Base-by-base conservation (phyloP, 129 eudicot genomes). In the Kitagawia praeruptora region DNA sequence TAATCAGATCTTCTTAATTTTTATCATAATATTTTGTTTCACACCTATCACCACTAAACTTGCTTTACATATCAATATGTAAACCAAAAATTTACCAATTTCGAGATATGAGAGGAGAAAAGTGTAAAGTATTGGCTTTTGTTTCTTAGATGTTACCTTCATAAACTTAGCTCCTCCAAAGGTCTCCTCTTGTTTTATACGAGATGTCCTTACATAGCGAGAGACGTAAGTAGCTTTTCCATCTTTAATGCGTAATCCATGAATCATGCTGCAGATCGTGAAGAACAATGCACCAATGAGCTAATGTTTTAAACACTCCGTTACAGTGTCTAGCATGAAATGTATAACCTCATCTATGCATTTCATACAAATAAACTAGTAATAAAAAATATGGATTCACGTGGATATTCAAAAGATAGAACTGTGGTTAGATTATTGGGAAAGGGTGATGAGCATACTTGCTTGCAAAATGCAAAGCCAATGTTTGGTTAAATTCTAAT, bases 221-320 rank as follows among this genome's bases (percentile, higher is more conserved):
- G 99, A 92, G 82, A 96, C 96, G 78, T 92, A 96, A 28, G 99
- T 90, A 69, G 99, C 95, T 86, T 90, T 92, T 70, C 99, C 99
- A 89, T 92, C 95, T 86, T 96, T 96, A 51, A 96, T 96, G 70
- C 96, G 97, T 82, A 96, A 49, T 15, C 99, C 99, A 86, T 96
- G 99, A 79, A 96, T 92, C 99, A 96, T 96, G 71, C 99, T 96
- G 86, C 78, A 75, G 81, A 77, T 73, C 61, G 31, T 16, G 70
- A 15, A 74, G 16, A 61, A 46, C 9, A 44, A 18, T 18, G 6
- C 14, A 47, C 73, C 27, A 15, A 34, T 70, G 47, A 70, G 45
- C 45, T 37, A 70, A 70, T 8, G 75, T 7, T 70, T 18, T 39
- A n/a, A n/a, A n/a, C n/a, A n/a, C n/a, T n/a, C n/a, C n/a, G n/a